A percentile compares a stretch with the other conserved stretches of the same genome.
These are phyloP conservation scores for Saccharomyces hybrid DNA, from an alignment of 1,139 yeast species.

Conservation along the genomic window DNA sequence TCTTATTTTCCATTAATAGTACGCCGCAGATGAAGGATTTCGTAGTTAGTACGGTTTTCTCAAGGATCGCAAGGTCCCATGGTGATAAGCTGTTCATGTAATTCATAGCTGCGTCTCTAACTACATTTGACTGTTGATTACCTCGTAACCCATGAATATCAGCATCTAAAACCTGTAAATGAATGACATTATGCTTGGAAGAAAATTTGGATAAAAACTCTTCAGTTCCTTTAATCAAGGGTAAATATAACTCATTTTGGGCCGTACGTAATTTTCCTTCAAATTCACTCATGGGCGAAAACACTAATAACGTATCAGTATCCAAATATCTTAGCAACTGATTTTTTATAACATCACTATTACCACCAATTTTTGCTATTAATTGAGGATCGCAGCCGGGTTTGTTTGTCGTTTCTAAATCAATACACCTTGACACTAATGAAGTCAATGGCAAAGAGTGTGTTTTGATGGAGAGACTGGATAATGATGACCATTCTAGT, in stretches of 20 bases:
- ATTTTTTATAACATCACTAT: constrained; percentile 45
- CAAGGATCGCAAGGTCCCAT: constrained; percentile 82
- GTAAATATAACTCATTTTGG: constrained; percentile 70
- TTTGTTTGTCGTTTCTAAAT: constrained; percentile 36
- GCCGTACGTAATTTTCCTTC: constrained; percentile 71
- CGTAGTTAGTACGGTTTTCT: constrained; percentile 74
- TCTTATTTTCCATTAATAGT: constrained; percentile 26
- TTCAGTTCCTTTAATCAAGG: constrained; percentile 64
- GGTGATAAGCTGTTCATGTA: constrained; percentile 59
- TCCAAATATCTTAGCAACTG: constrained; percentile 74
- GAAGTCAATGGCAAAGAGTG: constrained; percentile 83
- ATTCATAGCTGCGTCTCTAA: constrained; percentile 52
- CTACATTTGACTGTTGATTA: constrained; percentile 56
- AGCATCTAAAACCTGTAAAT: constrained; percentile 60
- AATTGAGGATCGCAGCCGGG: constrained; percentile 40
- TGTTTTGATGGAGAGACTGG: constrained; percentile 66
- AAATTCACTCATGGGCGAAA: constrained; percentile 74
- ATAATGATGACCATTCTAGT: constrained; percentile 81
- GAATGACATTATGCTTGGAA: constrained; percentile 29
- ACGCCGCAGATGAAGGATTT: constrained; percentile 81
- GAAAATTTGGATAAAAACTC: constrained; percentile 46
- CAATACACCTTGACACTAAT: constrained; percentile 77
- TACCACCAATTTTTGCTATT: constrained; percentile 51
- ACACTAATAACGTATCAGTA: constrained; percentile 84
- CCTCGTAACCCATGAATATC: constrained; percentile 77